Evolutionary conservation across 768 basidiomycete species (phyloP).

Genomic region (Crucibulum laeve): DNA sequence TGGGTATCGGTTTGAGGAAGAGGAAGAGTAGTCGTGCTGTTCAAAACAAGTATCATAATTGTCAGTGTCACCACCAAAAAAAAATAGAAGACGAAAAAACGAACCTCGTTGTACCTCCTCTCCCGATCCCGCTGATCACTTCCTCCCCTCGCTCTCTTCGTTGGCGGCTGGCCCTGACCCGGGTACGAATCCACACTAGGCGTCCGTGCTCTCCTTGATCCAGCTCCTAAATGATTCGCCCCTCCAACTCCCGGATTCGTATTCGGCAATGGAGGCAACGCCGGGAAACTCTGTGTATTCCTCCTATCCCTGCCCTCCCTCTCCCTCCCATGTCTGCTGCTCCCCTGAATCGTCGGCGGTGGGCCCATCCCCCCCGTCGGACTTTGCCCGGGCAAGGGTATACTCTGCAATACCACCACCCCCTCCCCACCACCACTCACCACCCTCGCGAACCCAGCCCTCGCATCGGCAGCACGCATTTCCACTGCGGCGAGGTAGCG

Average conservation of each 20-base stretch:
- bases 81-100: neutral
- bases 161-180: conserved; percentile 33
- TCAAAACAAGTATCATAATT: neutral
- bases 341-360: conserved; percentile 3
- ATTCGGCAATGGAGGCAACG: conserved; percentile 36
- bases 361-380: conserved; percentile 8
- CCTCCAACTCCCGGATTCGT: conserved; percentile 17
- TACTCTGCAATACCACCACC: too few relatives aligned
- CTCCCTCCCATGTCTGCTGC: neutral
- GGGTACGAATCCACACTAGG: conserved; percentile 27
- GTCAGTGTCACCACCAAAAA: neutral
- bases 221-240: too few relatives aligned
- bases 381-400: conserved; percentile 1
- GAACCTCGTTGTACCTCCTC: neutral
- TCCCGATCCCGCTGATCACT: conserved; percentile 6
- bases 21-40: neutral
- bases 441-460: conserved; percentile 40
- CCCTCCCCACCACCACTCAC: conserved; percentile 37
- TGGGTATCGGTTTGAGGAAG: neutral
- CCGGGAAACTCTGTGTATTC: conserved; percentile 27
- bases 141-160: conserved; percentile 25
- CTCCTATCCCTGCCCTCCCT: conserved; percentile 10
- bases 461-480: conserved; percentile 42
- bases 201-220: conserved; percentile 29
- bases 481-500: conserved; percentile 43